phyloP scores from a whole-genome alignment of 2,329 filamentous ascomycete genomes.

The Microsporum audouinii region DNA sequence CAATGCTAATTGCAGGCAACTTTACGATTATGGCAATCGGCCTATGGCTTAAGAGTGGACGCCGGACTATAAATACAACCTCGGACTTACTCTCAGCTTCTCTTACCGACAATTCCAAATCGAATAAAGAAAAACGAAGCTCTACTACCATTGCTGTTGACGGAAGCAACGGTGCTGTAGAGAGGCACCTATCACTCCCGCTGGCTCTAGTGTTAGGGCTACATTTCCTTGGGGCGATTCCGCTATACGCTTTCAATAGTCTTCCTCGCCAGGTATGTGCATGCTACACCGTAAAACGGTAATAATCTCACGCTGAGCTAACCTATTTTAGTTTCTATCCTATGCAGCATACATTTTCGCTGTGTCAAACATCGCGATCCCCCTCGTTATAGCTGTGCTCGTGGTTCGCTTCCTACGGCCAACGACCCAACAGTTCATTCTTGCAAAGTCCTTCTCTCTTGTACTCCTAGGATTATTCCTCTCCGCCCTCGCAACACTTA shows the following conservation, averaged over 20 bases:
- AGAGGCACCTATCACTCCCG: conserved; percentile 39
- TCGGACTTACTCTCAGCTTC: conserved; percentile 17
- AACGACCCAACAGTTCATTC: conserved; percentile 57
- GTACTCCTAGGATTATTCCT: conserved; percentile 84
- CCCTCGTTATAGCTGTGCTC: conserved; percentile 45
- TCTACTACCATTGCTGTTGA: conserved; percentile 12
- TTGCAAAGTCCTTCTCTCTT: conserved; percentile 86
- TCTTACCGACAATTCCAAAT: conserved; percentile 12
- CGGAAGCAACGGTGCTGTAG: conserved; percentile 20
- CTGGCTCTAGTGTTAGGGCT: conserved; percentile 58
- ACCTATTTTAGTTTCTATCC: conserved; percentile 43
- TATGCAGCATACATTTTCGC: conserved; percentile 50
- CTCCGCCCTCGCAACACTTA: conserved; percentile 83
- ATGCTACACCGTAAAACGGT: neutral
- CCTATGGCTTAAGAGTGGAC: conserved; percentile 81
- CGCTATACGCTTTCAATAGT: conserved; percentile 78
- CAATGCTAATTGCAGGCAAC: conserved; percentile 91
- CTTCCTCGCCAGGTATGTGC: conserved; percentile 51
- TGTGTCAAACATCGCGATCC: conserved; percentile 44
- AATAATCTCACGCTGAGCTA: conserved; percentile 8
- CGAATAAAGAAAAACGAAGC: conserved; percentile 11
- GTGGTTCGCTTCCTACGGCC: conserved; percentile 43
- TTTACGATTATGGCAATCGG: conserved; percentile 93
- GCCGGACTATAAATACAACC: conserved; percentile 10
- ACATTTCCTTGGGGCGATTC: conserved; percentile 67